Base-by-base conservation (phyloP, 768 basidiomycete genomes). In the Mrakia frigida region DNA sequence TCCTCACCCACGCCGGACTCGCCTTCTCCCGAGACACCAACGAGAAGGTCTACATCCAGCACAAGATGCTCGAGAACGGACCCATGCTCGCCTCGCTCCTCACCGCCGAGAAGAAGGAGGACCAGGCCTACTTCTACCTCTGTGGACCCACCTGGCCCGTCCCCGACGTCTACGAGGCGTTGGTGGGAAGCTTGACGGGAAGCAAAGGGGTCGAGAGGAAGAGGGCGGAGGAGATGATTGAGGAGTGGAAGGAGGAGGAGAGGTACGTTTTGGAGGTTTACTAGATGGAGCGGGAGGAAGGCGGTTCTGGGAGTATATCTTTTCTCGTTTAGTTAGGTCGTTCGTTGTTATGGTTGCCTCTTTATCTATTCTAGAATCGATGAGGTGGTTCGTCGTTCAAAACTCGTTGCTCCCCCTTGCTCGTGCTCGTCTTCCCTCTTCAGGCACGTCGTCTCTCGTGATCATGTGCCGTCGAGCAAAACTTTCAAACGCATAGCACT, bases 111-210 rank as follows among this genome's bases (percentile, higher is more conserved):
- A 89, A 75, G 61, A 84, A 80, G 25, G 69, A 74, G 33, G 79
- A 82, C 60, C 80, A 81, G 35, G 82, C 83, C 21, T 87, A 90
- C 78, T 99, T 99, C 85, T 98, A 98, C 84, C 86, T 99, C 63
- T 98, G 97, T 83, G 96, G 96, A 37, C 97, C 96, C 52, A 98
- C 96, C 37, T 97, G 95, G 96, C 97, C 97, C n/a, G 96, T 98
- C 31, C 94, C 97, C 1, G 97, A 98, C 81, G 94, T 99, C 7
- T 96, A 92, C 81, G 91, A 96, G 83, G 92, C 97, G 0, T 86
- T 99, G 69, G 90, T 95, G 31, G 89, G 89, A 28, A 91, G 93
- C 3, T 85, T 98, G 78, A 87, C 87, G 37, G 88, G 89, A 82
- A 89, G 90, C 81, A 89, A 90, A 77, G 89, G 89, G 23, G 85